Conservation (phyloP, 2,329 filamentous ascomycete species). For the Ascochyta clinopodiicola region DNA sequence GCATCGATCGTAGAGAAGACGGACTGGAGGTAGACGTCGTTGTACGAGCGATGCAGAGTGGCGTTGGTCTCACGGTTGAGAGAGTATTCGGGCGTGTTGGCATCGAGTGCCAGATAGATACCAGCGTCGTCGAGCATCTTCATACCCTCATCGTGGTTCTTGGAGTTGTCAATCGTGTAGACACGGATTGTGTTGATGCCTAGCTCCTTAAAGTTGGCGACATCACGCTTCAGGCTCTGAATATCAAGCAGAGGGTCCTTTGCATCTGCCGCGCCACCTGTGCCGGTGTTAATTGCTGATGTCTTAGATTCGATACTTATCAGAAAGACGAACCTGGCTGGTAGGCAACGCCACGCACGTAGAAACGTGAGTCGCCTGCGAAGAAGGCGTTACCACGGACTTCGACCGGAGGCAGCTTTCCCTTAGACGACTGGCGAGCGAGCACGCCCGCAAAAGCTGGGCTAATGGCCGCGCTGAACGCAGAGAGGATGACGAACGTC, state of each 20-base stretch:
- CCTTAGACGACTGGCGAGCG: slow-evolving; percentile 35
- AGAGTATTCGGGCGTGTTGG: slow-evolving; percentile 87
- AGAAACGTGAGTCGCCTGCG: slow-evolving; percentile 65
- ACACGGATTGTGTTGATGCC: slow-evolving; percentile 91
- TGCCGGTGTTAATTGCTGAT: slow-evolving; percentile 16
- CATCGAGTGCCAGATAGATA: slow-evolving; percentile 90
- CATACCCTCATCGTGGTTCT: slow-evolving; percentile 86
- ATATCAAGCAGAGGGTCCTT: slow-evolving; percentile 78
- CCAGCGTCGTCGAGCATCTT: slow-evolving; percentile 77
- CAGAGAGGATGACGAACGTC: slow-evolving; percentile 35
- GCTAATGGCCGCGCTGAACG: slow-evolving; percentile 34
- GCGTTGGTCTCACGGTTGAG: slow-evolving; percentile 76
- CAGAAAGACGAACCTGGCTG: slow-evolving; percentile 60
- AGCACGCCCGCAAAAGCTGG: slow-evolving; percentile 34
- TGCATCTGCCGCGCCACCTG: slow-evolving; percentile 50
- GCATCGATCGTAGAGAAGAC: slow-evolving; percentile 82
- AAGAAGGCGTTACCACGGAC: slow-evolving; percentile 71
- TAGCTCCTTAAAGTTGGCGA: slow-evolving; percentile 80
- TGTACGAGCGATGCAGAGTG: slow-evolving; percentile 71
- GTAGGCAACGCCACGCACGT: slow-evolving; percentile 68
- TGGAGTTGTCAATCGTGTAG: slow-evolving; percentile 88
- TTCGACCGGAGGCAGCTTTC: slow-evolving; percentile 59
- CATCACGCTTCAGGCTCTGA: slow-evolving; percentile 74
- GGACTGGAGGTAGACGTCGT: slow-evolving; percentile 81
- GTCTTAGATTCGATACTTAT: slow-evolving; percentile 49